These are phyloP conservation scores for Vitis labrusca DNA, from an alignment of 164 flowering plant genomes.

Conservation along the genomic window DNA sequence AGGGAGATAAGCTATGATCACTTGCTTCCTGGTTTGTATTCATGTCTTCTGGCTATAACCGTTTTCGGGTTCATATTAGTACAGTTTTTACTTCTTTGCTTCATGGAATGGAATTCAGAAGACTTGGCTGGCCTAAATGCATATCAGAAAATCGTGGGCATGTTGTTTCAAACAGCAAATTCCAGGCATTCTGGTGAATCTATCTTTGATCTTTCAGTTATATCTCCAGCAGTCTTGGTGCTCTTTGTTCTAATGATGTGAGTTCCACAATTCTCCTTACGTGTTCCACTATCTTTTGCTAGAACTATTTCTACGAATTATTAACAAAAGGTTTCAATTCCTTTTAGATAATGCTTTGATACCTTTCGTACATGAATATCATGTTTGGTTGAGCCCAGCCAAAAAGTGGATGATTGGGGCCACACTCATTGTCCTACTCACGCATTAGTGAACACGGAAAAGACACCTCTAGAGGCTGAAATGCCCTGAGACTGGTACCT, in stretches of 20 bases:
- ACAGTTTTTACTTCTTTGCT: slow-evolving; percentile 47
- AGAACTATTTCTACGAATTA: no score
- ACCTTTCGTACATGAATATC: no score
- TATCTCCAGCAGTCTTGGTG: slow-evolving; percentile 58
- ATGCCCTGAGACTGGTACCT: no score
- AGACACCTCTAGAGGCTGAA: no score
- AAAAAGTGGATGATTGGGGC: no score
- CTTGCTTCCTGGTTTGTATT: slow-evolving; percentile 37
- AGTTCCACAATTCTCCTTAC: slow-evolving; percentile 25
- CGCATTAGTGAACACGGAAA: no score
- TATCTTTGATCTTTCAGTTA: slow-evolving; percentile 47
- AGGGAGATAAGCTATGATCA: slow-evolving; percentile 39
- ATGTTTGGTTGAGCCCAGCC: no score
- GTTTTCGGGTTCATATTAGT: slow-evolving; percentile 43
- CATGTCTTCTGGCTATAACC: slow-evolving; percentile 29
- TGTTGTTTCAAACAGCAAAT: slow-evolving; percentile 50
- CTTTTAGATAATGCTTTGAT: no score
- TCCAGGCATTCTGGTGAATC: slow-evolving; percentile 73
- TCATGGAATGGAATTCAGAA: slow-evolving; percentile 65
- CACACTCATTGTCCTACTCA: no score
- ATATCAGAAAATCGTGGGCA: slow-evolving; percentile 51
- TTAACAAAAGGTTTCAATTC: no score
- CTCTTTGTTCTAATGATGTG: slow-evolving; percentile 76
- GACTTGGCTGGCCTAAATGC: slow-evolving; percentile 43
- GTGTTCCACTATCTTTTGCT: not conserved